A percentile compares a stretch with the other conserved stretches of the same genome.
phyloP scores from a whole-genome alignment of 371 early-diverging fungal species.

The Smittium mucronatum region DNA sequence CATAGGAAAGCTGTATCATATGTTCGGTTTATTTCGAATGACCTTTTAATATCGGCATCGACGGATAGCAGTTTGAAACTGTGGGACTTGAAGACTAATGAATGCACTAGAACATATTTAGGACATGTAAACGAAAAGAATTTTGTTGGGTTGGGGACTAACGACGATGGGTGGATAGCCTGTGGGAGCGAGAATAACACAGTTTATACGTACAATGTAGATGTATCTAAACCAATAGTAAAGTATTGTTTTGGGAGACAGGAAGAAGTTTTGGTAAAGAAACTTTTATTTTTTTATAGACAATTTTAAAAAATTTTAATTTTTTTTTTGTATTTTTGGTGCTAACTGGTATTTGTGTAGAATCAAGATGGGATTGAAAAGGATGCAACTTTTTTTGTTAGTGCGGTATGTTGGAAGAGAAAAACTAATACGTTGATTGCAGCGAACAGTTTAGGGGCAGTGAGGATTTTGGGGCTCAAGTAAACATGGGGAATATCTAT shows the following conservation, averaged over 20 bases:
- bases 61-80: conserved; percentile 79
- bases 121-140: conserved; percentile 89
- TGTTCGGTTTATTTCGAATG: conserved; percentile 59
- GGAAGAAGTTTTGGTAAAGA: no score
- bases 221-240: conserved; percentile 53
- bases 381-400: conserved; percentile 64
- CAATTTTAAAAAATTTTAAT: no score
- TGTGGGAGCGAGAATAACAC: conserved; percentile 86
- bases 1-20: conserved; percentile 87
- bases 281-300: no score
- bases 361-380: conserved; percentile 41
- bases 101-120: conserved; percentile 49
- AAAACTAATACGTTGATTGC: conserved; percentile 58
- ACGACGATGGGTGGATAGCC: conserved; percentile 51
- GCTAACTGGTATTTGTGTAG: no score
- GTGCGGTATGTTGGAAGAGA: conserved; percentile 80
- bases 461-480: conserved; percentile 52
- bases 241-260: conserved; percentile 61
- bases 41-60: conserved; percentile 73
- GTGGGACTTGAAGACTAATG: conserved; percentile 49
- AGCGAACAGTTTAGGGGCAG: conserved; percentile 78
- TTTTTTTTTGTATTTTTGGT: no score
- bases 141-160: conserved; percentile 78
- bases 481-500: no score
- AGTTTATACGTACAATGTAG: conserved; percentile 66